Base-by-base conservation (phyloP, 805 yeast species). In the Sugiyamaella marilandica region DNA sequence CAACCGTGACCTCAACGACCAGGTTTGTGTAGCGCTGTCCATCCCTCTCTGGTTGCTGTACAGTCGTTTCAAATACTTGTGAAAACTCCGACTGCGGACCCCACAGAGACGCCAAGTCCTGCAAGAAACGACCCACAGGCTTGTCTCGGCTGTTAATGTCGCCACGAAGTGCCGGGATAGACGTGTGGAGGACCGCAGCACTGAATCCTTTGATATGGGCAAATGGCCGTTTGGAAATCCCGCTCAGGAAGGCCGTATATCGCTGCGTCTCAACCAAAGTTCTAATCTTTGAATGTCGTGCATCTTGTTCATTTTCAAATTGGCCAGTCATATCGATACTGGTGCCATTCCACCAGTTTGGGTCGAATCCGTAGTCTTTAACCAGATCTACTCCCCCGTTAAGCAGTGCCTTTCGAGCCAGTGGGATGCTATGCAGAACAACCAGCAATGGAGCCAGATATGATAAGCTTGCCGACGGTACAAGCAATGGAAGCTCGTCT, bases 161-260 rank as follows among this genome's bases (percentile, higher is more conserved):
- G 8, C 53, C 51, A n/a, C 41, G 21, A 2, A 57, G 43, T 29
- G 39, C 39, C 3, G 46, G 43, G 9, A 21, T 24, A 24, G 58
- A 53, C 5, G 44, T 14, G 10, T 34, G 14, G n/a, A 46, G 26
- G 2, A 51, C 53, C 7, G 55, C 58, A 29, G 34, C n/a, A 5
- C 45, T 19, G 24, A 53, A 46, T 39, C 45, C 54, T n/a, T 45
- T 24, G 11, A 59, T 50, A 13, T 41, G 48, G 14, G 65, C 64
- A 46, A 47, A 55, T 1, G 66, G 57, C 11, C 69, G 54, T 16
- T 47, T 41, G 0, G 70, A 59, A 16, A 45, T 53, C 14, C 63
- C 66, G 32, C 66, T 67, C 26, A 68, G 49, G 52, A 61, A 65
- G 2, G 71, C 70, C 54, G 66, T 56, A 11, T 62, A 43, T 13